Conservation (phyloP, 257 asterid genomes). For the Solanum gracilifrons region DNA sequence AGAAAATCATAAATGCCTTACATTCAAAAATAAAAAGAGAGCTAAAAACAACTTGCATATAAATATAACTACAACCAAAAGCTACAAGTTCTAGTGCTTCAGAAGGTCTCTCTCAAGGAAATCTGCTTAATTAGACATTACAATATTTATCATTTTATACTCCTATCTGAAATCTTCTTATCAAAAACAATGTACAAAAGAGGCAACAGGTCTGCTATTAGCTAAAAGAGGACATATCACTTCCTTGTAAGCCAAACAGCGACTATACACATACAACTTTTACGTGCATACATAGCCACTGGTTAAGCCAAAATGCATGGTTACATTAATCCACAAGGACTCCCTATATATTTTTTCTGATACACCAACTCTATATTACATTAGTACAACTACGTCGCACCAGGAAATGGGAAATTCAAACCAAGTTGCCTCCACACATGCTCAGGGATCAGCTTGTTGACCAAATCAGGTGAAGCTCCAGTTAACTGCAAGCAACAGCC, state of each 20-base stretch:
- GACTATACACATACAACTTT: conserved; percentile 31
- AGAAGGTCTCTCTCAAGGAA: not conserved
- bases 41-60: not conserved
- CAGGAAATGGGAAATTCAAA: conserved; percentile 10
- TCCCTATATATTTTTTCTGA: not conserved
- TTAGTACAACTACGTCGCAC: conserved; percentile 4
- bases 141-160: conserved; percentile 10
- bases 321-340: not conserved
- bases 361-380: not conserved
- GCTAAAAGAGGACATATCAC: conserved; percentile 18
- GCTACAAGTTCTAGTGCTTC: not conserved
- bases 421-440: conserved; percentile 27
- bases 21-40: not conserved
- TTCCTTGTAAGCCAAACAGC: conserved; percentile 18
- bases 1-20: not conserved
- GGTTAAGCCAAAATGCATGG: conserved; percentile 5
- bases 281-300: conserved; percentile 16
- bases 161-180: conserved; percentile 14
- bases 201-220: conserved; percentile 9
- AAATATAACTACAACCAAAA: not conserved
- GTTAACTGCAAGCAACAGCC: conserved; percentile 33
- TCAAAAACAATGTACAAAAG: conserved; percentile 65
- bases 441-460: conserved; percentile 38
- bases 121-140: conserved; percentile 20
- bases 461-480: conserved; percentile 76